Percentiles rank a stretch among this genome's conserved stretches.
Evolutionary conservation across 192 early-diverging fungal species (phyloP).

Genomic region (Coemansia sp.): DNA sequence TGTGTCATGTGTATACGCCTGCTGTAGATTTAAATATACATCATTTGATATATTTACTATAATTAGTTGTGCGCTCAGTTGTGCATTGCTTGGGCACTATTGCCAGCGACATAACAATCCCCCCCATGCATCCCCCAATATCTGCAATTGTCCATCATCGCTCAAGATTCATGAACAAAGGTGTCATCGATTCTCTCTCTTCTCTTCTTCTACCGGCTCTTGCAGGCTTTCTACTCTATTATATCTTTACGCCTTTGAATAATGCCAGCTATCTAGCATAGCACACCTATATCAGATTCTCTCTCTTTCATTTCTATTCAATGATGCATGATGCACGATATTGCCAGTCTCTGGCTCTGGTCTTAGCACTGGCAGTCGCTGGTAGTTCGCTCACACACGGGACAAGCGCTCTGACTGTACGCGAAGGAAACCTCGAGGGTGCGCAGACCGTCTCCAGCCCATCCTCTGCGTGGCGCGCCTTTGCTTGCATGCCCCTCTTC

Average conservation of each 20-base stretch:
- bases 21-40: neutral
- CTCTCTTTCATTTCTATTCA: neutral
- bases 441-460: conserved; percentile 32
- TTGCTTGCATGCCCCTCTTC: conserved; percentile 47
- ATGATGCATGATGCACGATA: conserved; percentile 3
- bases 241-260: neutral
- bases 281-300: neutral
- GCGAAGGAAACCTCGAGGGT: conserved; percentile 40
- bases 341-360: neutral
- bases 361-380: neutral
- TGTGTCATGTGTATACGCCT: neutral
- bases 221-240: neutral
- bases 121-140: neutral
- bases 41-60: neutral
- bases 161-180: neutral
- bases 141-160: neutral
- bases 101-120: neutral
- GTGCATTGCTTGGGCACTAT: neutral
- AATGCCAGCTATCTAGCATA: neutral
- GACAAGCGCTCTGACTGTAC: neutral
- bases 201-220: neutral
- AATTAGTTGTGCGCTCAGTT: neutral
- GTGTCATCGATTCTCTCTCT: neutral
- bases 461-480: conserved; percentile 43
- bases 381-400: neutral